Conservation (phyloP, 495 filamentous ascomycete species). For the Penicillium cinerascens region DNA sequence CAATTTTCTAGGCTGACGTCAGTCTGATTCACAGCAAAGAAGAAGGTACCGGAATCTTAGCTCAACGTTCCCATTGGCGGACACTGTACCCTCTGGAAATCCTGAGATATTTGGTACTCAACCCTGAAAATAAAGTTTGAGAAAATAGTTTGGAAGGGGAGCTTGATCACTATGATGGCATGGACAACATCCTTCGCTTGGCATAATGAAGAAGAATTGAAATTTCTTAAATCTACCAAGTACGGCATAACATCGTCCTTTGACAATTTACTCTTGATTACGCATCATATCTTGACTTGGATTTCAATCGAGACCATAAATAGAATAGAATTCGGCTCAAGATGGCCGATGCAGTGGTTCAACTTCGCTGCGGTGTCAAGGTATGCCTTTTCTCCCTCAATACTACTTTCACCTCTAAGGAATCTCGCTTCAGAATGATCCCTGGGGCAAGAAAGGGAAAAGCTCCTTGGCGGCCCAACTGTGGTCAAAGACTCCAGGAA, state of each 20-base stretch:
- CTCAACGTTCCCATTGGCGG: no score
- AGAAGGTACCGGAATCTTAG: no score
- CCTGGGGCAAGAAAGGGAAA: conserved; percentile 47
- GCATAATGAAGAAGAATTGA: not conserved
- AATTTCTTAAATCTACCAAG: no score
- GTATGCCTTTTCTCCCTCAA: conserved; percentile 10
- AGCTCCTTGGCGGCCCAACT: conserved; percentile 40
- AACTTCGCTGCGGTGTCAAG: conserved; percentile 42
- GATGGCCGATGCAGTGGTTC: conserved; percentile 39
- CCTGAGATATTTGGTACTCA: no score
- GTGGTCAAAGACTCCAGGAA: conserved; percentile 43
- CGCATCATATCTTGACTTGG: not conserved
- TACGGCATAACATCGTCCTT: no score
- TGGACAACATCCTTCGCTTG: not conserved
- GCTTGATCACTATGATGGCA: not conserved
- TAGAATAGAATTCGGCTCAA: not conserved
- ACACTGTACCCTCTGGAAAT: no score
- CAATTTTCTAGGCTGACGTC: no score
- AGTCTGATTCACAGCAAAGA: no score
- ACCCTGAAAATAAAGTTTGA: no score
- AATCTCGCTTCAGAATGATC: conserved; percentile 35
- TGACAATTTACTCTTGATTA: no score
- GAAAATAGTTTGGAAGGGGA: no score
- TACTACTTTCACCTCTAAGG: not conserved
- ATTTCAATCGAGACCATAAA: not conserved